phyloP scores from a whole-genome alignment of 345 rosid genomes.

The Isatis tinctoria region DNA sequence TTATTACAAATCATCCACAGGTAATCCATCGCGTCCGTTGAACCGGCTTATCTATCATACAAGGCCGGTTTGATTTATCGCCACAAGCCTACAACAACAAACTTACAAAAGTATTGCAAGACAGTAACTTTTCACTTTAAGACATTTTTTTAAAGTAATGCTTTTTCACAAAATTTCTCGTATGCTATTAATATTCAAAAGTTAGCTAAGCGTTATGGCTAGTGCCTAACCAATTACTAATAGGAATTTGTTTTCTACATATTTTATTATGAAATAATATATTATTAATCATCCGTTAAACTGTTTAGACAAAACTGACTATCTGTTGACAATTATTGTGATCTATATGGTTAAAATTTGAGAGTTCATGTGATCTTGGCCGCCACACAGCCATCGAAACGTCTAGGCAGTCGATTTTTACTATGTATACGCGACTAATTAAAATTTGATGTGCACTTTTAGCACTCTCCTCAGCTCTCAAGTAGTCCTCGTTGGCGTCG shows the following conservation, averaged over 20 bases:
- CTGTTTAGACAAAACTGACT: neutral
- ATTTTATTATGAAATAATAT: neutral
- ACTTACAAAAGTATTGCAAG: too few relatives aligned
- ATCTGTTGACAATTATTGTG: neutral
- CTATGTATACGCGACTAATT: neutral
- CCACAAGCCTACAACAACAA: too few relatives aligned
- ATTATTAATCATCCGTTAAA: neutral
- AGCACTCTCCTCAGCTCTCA: neutral
- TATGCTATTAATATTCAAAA: too few relatives aligned
- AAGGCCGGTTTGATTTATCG: too few relatives aligned
- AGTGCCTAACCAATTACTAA: neutral
- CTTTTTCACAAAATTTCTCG: too few relatives aligned
- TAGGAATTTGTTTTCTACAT: neutral
- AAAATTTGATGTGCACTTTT: neutral
- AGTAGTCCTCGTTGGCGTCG: conserved; percentile 22
- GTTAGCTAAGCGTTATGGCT: too few relatives aligned
- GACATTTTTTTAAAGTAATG: neutral
- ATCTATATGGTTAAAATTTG: neutral
- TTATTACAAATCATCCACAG: neutral
- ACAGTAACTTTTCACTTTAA: too few relatives aligned
- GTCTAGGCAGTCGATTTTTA: neutral
- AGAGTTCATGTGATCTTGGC: neutral
- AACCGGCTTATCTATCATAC: neutral
- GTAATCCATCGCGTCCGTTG: neutral
- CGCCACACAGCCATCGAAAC: neutral